These are phyloP conservation scores for Pichia sp. DNA, from an alignment of 1,139 yeast genomes.

Conservation along the genomic window DNA sequence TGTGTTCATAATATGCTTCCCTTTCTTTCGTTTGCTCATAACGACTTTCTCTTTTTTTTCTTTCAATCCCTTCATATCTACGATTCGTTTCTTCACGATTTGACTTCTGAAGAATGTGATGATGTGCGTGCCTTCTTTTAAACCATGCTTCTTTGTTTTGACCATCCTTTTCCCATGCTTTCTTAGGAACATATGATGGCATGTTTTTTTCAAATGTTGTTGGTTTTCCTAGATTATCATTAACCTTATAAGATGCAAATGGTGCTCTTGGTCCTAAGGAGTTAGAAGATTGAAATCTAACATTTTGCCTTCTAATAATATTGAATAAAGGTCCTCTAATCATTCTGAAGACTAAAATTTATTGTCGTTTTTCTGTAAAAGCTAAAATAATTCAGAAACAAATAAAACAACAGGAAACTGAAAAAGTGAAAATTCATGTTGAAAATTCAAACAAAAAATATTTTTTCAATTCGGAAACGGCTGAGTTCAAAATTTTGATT, in stretches of 20 bases:
- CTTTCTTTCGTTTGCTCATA: not conserved
- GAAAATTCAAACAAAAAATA: not conserved
- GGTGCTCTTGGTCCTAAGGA: conserved; percentile 22
- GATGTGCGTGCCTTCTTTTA: conserved; percentile 49
- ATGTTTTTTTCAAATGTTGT: conserved; percentile 38
- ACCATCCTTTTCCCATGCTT: conserved; percentile 56
- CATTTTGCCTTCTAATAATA: not conserved
- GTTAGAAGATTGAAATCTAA: not conserved
- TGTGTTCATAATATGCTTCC: conserved; percentile 8
- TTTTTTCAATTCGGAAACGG: not conserved
- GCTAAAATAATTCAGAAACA: not conserved
- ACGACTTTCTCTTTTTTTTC: conserved; percentile 6
- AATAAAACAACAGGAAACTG: too few relatives aligned
- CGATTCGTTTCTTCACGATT: conserved; percentile 8
- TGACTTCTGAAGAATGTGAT: conserved; percentile 41
- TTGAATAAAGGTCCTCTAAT: not conserved
- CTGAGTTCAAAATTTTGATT: not conserved
- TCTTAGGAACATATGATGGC: conserved; percentile 33
- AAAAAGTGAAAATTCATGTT: not conserved
- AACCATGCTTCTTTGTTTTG: conserved; percentile 51
- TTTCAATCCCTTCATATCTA: conserved; percentile 11
- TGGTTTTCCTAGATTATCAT: conserved; percentile 2
- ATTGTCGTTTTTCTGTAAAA: not conserved
- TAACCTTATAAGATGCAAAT: conserved; percentile 11
- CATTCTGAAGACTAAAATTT: not conserved